Conservation (phyloP, 495 filamentous ascomycete genomes). For the Amorphotheca resinae region DNA sequence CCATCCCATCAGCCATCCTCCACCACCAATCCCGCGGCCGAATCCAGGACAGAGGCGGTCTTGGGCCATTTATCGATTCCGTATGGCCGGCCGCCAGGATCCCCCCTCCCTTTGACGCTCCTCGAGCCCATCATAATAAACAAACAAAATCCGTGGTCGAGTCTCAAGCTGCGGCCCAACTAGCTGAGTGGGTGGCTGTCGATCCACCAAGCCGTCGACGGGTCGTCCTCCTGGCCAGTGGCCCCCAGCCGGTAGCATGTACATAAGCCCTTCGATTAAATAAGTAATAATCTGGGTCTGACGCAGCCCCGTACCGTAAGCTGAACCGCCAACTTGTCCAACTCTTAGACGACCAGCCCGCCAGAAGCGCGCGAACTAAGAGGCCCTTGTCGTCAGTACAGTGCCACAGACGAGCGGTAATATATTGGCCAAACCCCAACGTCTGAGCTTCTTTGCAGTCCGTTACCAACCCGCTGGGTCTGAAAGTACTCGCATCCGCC, state of each 20-base stretch:
- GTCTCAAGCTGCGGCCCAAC: neutral
- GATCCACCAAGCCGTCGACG: neutral
- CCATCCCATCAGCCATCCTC: no score
- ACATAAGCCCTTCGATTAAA: neutral
- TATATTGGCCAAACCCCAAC: conserved; percentile 20
- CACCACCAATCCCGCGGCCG: no score
- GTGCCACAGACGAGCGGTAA: conserved; percentile 12
- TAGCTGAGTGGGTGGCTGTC: neutral
- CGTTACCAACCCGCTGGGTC: conserved; percentile 18
- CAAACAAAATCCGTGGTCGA: neutral
- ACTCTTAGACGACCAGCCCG: conserved; percentile 14
- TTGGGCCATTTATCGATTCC: no score
- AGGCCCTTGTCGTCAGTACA: conserved; percentile 11
- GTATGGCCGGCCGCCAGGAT: no score
- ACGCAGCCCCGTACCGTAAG: neutral
- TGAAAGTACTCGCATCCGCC: conserved; percentile 1
- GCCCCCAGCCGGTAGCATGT: neutral
- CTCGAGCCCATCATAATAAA: neutral
- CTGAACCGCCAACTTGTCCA: conserved; percentile 2
- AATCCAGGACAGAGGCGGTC: no score
- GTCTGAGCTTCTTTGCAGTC: conserved; percentile 9
- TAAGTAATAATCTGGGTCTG: neutral
- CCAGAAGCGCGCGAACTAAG: conserved; percentile 15
- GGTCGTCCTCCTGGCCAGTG: neutral
- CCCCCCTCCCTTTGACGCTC: no score